phyloP scores from a whole-genome alignment of 1,139 yeast species.

The Sugiyamaella pinicola region DNA sequence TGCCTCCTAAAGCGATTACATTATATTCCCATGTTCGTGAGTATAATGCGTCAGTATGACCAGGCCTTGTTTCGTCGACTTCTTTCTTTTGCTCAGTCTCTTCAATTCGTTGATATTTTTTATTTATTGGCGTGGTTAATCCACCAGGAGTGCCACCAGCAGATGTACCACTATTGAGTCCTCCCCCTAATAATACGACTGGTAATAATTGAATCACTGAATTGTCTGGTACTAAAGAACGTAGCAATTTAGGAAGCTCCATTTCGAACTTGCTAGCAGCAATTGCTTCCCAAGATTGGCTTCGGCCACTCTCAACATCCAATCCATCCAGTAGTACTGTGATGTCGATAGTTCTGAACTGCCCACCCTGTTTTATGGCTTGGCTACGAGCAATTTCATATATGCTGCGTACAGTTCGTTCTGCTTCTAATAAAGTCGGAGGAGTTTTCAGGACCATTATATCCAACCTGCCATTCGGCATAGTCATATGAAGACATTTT shows the following conservation, averaged over 20 bases:
- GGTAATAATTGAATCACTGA: conserved; percentile 35
- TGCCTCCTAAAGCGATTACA: conserved; percentile 71
- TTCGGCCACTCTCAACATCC: conserved; percentile 35
- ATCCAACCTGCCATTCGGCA: conserved; percentile 41
- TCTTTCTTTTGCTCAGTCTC: conserved; percentile 23
- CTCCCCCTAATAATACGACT: conserved; percentile 32
- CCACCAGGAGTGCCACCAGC: conserved; percentile 12
- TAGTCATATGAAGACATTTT: conserved; percentile 37
- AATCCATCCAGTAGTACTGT: conserved; percentile 44
- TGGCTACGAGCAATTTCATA: conserved; percentile 35
- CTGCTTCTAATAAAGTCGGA: conserved; percentile 35
- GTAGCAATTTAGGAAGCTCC: conserved; percentile 30
- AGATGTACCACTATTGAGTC: conserved; percentile 12
- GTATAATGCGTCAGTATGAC: conserved; percentile 21
- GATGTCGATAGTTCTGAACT: conserved; percentile 32
- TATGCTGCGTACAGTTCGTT: conserved; percentile 36
- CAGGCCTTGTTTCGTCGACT: conserved; percentile 9
- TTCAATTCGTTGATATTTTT: conserved; percentile 6
- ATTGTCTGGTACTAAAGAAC: conserved; percentile 34
- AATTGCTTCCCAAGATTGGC: conserved; percentile 42
- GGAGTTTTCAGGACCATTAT: conserved; percentile 41
- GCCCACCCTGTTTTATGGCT: conserved; percentile 23
- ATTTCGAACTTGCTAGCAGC: conserved; percentile 37
- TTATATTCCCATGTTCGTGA: conserved; percentile 30
- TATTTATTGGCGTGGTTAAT: conserved; percentile 1